Evolutionary conservation across 192 early-diverging fungal genomes (phyloP).

Genomic region (Backusella morwellensis): DNA sequence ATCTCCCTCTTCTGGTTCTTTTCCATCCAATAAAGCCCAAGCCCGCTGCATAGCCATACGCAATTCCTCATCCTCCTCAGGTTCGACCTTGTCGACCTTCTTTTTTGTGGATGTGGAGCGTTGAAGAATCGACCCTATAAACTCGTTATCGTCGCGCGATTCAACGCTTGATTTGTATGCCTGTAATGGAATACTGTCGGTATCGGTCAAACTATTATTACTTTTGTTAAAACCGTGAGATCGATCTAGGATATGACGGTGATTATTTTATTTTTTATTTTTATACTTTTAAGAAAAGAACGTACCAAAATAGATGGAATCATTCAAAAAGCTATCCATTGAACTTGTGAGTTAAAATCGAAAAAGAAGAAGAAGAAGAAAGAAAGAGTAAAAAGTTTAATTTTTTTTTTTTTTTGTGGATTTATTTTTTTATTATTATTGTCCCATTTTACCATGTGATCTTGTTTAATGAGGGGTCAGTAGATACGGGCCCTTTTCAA

Average conservation of each 20-base stretch:
- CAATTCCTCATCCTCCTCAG: constrained; percentile 21
- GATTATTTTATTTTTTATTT: neutral
- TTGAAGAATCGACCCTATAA: constrained; percentile 7
- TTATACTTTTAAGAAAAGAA: neutral
- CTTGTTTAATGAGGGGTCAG: neutral
- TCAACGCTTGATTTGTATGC: neutral
- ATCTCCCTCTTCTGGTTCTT: neutral
- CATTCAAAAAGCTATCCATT: neutral
- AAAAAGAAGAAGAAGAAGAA: neutral
- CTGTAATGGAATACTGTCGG: neutral
- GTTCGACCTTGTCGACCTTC: neutral
- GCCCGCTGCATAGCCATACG: constrained; percentile 16
- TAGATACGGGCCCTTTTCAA: too few species aligned
- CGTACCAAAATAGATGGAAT: neutral
- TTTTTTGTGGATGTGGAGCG: neutral
- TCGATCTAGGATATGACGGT: neutral
- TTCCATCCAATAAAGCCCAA: constrained; percentile 24
- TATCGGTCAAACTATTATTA: neutral
- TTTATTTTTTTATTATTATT: neutral
- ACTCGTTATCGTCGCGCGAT: constrained; percentile 14
- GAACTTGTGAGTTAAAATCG: neutral
- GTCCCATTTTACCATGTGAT: neutral
- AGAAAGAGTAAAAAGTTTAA: neutral
- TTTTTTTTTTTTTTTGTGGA: neutral
- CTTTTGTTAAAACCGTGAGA: neutral